Evolutionary conservation across 495 filamentous ascomycete species (phyloP).

Genomic region (Talaromyces nanjingensis): DNA sequence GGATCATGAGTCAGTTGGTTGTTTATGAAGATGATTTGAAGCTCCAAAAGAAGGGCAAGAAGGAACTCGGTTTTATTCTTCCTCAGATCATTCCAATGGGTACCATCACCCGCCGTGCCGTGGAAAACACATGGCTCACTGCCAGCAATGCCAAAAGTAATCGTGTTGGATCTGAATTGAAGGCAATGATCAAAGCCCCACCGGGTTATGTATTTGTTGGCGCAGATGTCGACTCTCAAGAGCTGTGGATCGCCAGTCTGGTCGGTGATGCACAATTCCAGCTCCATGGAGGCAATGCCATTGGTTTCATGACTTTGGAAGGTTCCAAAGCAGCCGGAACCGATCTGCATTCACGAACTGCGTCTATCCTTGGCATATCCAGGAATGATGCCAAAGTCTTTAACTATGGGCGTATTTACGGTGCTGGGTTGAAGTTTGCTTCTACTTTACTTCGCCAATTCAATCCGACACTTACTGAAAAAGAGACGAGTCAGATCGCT

Average conservation of each 20-base stretch:
- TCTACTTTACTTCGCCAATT: slow-evolving; percentile 85
- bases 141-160: slow-evolving; percentile 95
- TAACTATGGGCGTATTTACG: slow-evolving; percentile 98
- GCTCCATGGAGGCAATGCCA: slow-evolving; percentile 89
- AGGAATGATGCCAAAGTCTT: slow-evolving; percentile 96
- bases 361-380: slow-evolving; percentile 83
- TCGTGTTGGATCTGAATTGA: slow-evolving; percentile 92
- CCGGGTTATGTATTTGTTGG: slow-evolving; percentile 90
- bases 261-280: slow-evolving; percentile 92
- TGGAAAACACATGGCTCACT: slow-evolving; percentile 98
- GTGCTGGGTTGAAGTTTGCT: slow-evolving; percentile 89
- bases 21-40: slow-evolving; percentile 57
- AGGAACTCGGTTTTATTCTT: slow-evolving; percentile 75
- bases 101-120: slow-evolving; percentile 90
- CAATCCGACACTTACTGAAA: slow-evolving; percentile 74
- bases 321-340: slow-evolving; percentile 91
- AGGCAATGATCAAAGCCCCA: slow-evolving; percentile 92
- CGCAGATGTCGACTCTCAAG: slow-evolving; percentile 97
- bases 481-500: slow-evolving; percentile 66
- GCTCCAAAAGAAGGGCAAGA: slow-evolving; percentile 13
- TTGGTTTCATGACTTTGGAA: slow-evolving; percentile 98
- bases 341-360: slow-evolving; percentile 92
- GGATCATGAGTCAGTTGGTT: slow-evolving; percentile 89
- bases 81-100: slow-evolving; percentile 99
- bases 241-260: slow-evolving; percentile 96